Evolutionary conservation across 2,329 filamentous ascomycete genomes (phyloP).

Genomic region (Chrysosporium keratinophilum): DNA sequence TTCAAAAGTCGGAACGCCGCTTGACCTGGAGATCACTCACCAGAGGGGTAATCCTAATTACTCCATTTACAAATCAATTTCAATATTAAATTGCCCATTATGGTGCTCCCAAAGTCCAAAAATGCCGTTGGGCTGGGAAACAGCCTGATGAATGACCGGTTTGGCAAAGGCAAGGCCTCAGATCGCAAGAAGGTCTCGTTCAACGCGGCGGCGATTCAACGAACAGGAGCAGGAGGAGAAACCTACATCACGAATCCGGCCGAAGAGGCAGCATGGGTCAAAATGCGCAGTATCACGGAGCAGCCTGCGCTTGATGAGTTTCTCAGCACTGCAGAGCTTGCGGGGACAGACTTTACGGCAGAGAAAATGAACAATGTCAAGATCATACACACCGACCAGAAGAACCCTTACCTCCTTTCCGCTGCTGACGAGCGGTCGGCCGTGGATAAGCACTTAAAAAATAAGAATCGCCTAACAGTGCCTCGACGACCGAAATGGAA

Average conservation of each 20-base stretch:
- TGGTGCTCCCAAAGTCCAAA: constrained; percentile 85
- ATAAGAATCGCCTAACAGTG: constrained; percentile 70
- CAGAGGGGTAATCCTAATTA: no score
- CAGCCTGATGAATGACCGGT: constrained; percentile 96
- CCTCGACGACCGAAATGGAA: constrained; percentile 87
- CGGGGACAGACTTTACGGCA: constrained; percentile 96
- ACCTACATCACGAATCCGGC: constrained; percentile 84
- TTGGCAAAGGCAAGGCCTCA: constrained; percentile 79
- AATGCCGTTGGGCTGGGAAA: constrained; percentile 92
- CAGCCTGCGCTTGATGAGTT: constrained; percentile 96
- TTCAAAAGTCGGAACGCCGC: neutral
- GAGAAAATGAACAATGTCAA: constrained; percentile 99
- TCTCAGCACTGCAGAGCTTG: constrained; percentile 84
- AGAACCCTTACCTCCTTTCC: constrained; percentile 86
- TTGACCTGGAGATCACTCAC: neutral
- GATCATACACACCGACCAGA: constrained; percentile 93
- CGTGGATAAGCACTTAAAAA: constrained; percentile 70
- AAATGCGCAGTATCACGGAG: constrained; percentile 98
- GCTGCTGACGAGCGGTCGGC: constrained; percentile 70
- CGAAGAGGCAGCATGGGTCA: constrained; percentile 91
- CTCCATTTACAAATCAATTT: neutral
- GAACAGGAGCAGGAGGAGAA: constrained; percentile 63
- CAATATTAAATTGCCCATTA: constrained; percentile 29
- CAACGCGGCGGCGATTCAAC: constrained; percentile 55
- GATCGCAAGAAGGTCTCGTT: constrained; percentile 65